Base-by-base conservation (phyloP, 2,329 filamentous ascomycete genomes). In the Venturia asperata region DNA sequence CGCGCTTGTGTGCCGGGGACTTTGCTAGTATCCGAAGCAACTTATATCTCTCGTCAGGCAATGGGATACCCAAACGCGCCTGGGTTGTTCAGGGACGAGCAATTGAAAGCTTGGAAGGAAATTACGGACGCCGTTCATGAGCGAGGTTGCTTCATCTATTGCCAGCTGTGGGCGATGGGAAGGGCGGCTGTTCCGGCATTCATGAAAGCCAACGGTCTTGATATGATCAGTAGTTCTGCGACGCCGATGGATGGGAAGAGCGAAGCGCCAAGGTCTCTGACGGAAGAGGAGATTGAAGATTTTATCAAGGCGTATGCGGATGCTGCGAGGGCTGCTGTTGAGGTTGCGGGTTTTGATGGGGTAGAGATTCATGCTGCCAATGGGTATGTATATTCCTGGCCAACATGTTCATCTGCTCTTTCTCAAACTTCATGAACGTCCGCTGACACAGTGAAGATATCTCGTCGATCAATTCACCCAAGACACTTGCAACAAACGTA, bases 381-480 rank as follows among this genome's bases (percentile, higher is more conserved):
- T 24, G 66, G 66, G 3, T 65, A 65, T 37, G 55, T 58, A 3
- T 58, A 34, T 27, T 11, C 34, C 9, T 34, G 39, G 39, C 9
- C 10, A 15, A 11, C 39, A 11, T 41, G 9, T 41, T 41, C 15
- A 15, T 11, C 39, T 15, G 9, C 15, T 41, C 11, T 34, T 34
- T 34, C 30, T 34, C 30, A 34, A 34, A 34, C 39, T 41, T 10
- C 15, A 15, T 15, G 39, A 41, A 41, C 11, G 2, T 41, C 39
- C 3, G 41, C 34, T 45, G 24, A 27, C 19, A 15, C 56, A 30
- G 47, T 7, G 89, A 69, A 86, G 87, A 5, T 91, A 90, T 70
- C 78, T 91, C 1, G 73, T 67, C 10, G 81, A 82, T 65, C 81
- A 87, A 69, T 91, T 91, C 73, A 76, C 88, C 17, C 87, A 84